Conservation (phyloP, 2,329 filamentous ascomycete species). For the Tolypocladium ophioglossoides region DNA sequence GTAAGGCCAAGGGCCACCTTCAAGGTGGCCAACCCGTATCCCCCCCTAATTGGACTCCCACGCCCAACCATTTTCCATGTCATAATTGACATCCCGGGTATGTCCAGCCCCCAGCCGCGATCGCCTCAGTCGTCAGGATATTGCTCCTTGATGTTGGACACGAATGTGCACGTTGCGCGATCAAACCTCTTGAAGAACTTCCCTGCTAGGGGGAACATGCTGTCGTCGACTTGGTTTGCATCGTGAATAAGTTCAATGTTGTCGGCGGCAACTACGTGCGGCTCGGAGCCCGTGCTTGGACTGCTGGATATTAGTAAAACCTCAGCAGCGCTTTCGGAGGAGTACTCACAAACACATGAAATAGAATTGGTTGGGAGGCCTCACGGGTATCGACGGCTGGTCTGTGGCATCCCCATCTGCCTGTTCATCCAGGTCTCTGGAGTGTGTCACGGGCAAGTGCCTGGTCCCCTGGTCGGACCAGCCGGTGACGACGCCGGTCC, state of each 20-base stretch:
- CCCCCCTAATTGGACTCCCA: not conserved
- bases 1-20: not conserved
- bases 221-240: conserved; percentile 34
- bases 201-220: conserved; percentile 62
- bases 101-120: not conserved
- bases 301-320: conserved; percentile 8
- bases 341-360: conserved; percentile 65
- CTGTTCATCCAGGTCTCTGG: conserved; percentile 14
- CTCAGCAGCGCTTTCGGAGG: not conserved
- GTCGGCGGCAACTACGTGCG: conserved; percentile 47
- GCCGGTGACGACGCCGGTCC: conserved; percentile 75
- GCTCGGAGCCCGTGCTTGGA: conserved; percentile 21
- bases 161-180: conserved; percentile 50
- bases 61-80: not conserved
- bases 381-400: conserved; percentile 5
- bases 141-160: conserved; percentile 71
- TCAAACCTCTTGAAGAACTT: conserved; percentile 88
- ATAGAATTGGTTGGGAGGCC: conserved; percentile 48
- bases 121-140: conserved; percentile 67
- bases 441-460: conserved; percentile 14
- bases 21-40: not conserved
- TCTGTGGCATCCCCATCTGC: conserved; percentile 13
- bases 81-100: not conserved
- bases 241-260: conserved; percentile 59
- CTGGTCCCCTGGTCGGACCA: conserved; percentile 52